Conservation (phyloP, 176 grass and related monocot species). For the Stipa capillata region DNA sequence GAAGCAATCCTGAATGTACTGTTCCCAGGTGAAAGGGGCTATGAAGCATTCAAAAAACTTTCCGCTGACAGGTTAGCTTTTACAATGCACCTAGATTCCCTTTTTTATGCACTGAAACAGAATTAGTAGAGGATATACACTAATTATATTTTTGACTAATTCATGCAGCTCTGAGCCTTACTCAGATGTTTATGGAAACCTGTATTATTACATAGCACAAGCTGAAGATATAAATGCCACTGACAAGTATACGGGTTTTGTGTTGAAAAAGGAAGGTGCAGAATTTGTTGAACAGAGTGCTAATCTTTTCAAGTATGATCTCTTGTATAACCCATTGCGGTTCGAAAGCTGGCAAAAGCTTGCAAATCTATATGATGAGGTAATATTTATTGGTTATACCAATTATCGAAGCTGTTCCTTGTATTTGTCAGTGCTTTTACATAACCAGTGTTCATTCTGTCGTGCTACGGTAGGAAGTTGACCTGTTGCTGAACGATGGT, state of each 20-base stretch:
- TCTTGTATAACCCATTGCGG: slow-evolving; percentile 77
- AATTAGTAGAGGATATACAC: slow-evolving; percentile 7
- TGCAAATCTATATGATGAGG: slow-evolving; percentile 94
- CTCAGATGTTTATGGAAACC: slow-evolving; percentile 87
- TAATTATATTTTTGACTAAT: slow-evolving; percentile 34
- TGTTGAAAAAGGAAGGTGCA: slow-evolving; percentile 97
- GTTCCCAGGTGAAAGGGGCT: slow-evolving; percentile 63
- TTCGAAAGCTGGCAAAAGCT: slow-evolving; percentile 99
- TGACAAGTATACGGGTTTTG: slow-evolving; percentile 93
- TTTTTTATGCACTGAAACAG: slow-evolving; percentile 1
- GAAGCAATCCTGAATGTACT: slow-evolving; percentile 67
- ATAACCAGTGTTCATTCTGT: slow-evolving; percentile 21
- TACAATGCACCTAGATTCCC: slow-evolving; percentile 11
- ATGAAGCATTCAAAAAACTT: slow-evolving; percentile 66
- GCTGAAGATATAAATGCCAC: slow-evolving; percentile 91
- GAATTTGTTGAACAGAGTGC: slow-evolving; percentile 92
- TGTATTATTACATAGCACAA: slow-evolving; percentile 80
- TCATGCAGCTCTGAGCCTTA: slow-evolving; percentile 81
- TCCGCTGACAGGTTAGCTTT: slow-evolving; percentile 65
- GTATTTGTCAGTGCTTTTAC: slow-evolving; percentile 14
- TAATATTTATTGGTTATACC: slow-evolving; percentile 30
- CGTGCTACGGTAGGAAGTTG: slow-evolving; percentile 64
- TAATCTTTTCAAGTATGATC: slow-evolving; percentile 94
- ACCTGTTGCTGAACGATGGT: slow-evolving; percentile 93
- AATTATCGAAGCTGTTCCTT: slow-evolving; percentile 21